Evolutionary conservation across 2,329 filamentous ascomycete species (phyloP).

Genomic region (Penicillium hesseltinei): DNA sequence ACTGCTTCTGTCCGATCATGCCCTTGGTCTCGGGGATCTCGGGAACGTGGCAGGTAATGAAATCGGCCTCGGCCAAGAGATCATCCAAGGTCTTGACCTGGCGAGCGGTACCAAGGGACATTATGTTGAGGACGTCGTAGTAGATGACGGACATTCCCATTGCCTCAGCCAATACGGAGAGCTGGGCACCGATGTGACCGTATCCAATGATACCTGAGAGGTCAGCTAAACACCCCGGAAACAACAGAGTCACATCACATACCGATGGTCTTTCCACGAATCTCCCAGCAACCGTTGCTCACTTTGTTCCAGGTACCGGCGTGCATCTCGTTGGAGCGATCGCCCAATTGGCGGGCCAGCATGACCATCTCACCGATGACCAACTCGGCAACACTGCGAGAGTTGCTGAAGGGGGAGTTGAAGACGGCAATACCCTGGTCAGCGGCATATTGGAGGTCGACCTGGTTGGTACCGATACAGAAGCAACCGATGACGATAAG

Average conservation of each 20-base stretch:
- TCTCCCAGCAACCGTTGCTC: slow-evolving; percentile 94
- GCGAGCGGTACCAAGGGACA: slow-evolving; percentile 84
- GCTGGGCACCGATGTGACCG: slow-evolving; percentile 92
- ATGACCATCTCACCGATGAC: slow-evolving; percentile 92
- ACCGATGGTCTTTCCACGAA: slow-evolving; percentile 94
- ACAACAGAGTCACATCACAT: slow-evolving; percentile 25
- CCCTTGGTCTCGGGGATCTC: slow-evolving; percentile 90
- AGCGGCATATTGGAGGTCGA: slow-evolving; percentile 47
- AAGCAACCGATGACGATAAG: slow-evolving; percentile 96
- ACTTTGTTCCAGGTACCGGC: slow-evolving; percentile 97
- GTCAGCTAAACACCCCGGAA: neutral
- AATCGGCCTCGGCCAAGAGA: slow-evolving; percentile 78
- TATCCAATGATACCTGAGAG: slow-evolving; percentile 83
- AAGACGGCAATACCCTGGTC: slow-evolving; percentile 81
- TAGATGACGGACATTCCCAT: slow-evolving; percentile 99
- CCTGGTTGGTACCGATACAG: slow-evolving; percentile 84
- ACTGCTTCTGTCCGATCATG: slow-evolving; percentile 77
- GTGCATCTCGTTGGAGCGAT: slow-evolving; percentile 93
- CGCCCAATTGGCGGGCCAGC: slow-evolving; percentile 86
- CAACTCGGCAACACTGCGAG: slow-evolving; percentile 90
- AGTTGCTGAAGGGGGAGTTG: slow-evolving; percentile 99
- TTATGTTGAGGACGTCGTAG: slow-evolving; percentile 91
- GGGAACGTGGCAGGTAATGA: slow-evolving; percentile 91
- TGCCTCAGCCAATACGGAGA: slow-evolving; percentile 91
- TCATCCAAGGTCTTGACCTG: slow-evolving; percentile 77